Percentiles rank a stretch among this genome's conserved stretches.
Evolutionary conservation across 164 flowering plant species (phyloP).

Genomic region (Pachysandra terminalis): DNA sequence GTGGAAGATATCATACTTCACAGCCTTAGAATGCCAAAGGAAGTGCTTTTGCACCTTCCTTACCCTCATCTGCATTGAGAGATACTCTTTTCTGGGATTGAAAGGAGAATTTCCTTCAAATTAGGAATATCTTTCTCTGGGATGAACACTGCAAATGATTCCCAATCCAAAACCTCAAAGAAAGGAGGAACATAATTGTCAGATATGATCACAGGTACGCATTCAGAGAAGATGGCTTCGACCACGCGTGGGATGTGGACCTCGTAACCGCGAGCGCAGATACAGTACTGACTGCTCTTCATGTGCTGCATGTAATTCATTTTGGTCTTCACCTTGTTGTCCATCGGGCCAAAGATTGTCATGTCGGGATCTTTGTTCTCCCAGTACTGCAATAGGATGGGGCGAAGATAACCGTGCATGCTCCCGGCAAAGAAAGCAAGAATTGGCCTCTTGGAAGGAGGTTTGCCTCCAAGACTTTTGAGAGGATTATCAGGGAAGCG

Average conservation of each 20-base stretch:
- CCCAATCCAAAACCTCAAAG: conserved; percentile 68
- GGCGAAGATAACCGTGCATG: conserved; percentile 64
- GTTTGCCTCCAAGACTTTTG: conserved; percentile 55
- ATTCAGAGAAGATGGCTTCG: conserved; percentile 65
- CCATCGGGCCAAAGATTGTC: conserved; percentile 46
- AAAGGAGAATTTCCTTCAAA: conserved; percentile 55
- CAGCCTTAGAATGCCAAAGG: conserved; percentile 58
- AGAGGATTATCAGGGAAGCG: conserved; percentile 34
- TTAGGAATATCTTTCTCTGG: conserved; percentile 64
- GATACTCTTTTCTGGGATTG: conserved; percentile 46
- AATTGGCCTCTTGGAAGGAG: conserved; percentile 36
- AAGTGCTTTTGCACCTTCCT: conserved; percentile 59
- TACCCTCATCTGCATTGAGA: conserved; percentile 49
- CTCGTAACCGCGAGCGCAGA: conserved; percentile 68
- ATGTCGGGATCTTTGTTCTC: conserved; percentile 59
- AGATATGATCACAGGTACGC: conserved; percentile 79
- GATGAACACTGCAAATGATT: conserved; percentile 65
- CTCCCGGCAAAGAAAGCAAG: conserved; percentile 75
- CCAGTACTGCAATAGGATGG: conserved; percentile 59
- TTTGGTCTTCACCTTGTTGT: conserved; percentile 22
- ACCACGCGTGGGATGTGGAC: conserved; percentile 83
- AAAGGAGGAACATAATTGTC: conserved; percentile 81
- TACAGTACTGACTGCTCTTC: conserved; percentile 75
- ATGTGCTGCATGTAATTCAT: conserved; percentile 51
- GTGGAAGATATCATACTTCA: conserved; percentile 58